Base-by-base conservation (phyloP, 2,329 filamentous ascomycete genomes). In the Diaporthe vaccinii region DNA sequence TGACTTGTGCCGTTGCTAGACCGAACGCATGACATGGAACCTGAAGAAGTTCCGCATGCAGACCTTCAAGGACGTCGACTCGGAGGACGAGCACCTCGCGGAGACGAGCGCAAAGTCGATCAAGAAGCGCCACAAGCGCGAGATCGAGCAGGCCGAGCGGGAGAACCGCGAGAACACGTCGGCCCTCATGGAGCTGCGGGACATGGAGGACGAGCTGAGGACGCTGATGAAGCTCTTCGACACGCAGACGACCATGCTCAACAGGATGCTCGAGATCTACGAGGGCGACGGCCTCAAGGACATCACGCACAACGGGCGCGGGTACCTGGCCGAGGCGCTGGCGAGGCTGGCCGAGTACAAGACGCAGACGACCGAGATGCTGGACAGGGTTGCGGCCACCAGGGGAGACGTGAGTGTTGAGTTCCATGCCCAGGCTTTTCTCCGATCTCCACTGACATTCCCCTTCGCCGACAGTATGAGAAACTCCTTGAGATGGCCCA, bases 401-500 rank as follows among this genome's bases (percentile, higher is more conserved):
- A 86, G 91, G 53, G 90, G 89, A 61, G 91, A 92, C 76, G 86
- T 87, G 80, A 79, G n/a, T n/a, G n/a, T n/a, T n/a, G n/a, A n/a
- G n/a, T n/a, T n/a, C n/a, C n/a, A n/a, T n/a, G n/a, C n/a, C n/a
- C n/a, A n/a, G n/a, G n/a, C n/a, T n/a, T n/a, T n/a, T n/a, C n/a
- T n/a, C n/a, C n/a, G n/a, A n/a, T n/a, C n/a, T 39, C 8, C 0
- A 22, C 80, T n/a, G 82, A 83, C 71, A 82, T 84, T 39, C 80
- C 79, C 7, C 75, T 84, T 82, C 83, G 82, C 2, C 12, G 25
- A 12, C 78, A 88, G 85, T 92, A 92, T 77, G 90, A 92, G 78
- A 92, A 92, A 77, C 86, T 93, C 7, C 88, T 93, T 17, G 90
- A 93, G 80, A 91, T 93, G 86, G 91, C 91, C 55, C 91, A 93